phyloP scores from a whole-genome alignment of 257 asterid species.

The Lantana camara region DNA sequence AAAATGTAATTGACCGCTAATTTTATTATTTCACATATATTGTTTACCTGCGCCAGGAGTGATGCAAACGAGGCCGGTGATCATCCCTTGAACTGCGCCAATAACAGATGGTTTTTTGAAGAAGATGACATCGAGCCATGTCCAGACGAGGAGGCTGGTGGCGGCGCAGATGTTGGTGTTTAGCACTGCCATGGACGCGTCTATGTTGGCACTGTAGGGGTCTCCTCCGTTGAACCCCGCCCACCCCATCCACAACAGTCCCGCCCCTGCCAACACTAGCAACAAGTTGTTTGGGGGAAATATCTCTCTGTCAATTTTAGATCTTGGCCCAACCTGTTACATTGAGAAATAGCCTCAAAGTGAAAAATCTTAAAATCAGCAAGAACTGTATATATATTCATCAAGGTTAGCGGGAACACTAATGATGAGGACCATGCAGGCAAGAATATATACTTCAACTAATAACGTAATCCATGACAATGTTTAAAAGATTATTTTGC shows the following conservation, averaged over 20 bases:
- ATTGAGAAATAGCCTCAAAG: too few relatives aligned
- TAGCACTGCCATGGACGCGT: constrained; percentile 69
- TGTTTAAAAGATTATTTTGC: too few relatives aligned
- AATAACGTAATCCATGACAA: too few relatives aligned
- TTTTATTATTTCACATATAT: background rate
- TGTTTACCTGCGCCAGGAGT: constrained; percentile 69
- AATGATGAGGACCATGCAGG: too few relatives aligned
- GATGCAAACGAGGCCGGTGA: constrained; percentile 70
- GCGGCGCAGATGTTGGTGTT: constrained; percentile 79
- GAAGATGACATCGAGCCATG: constrained; percentile 68
- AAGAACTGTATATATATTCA: too few relatives aligned
- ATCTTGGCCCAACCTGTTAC: constrained; percentile 65
- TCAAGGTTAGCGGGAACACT: too few relatives aligned
- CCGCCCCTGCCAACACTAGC: constrained; percentile 66
- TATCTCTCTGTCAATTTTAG: constrained; percentile 51
- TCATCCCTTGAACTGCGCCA: constrained; percentile 77
- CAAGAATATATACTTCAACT: too few relatives aligned
- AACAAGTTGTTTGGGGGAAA: constrained; percentile 67
- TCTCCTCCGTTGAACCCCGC: constrained; percentile 80
- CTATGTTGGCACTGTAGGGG: constrained; percentile 70
- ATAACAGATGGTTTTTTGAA: constrained; percentile 66
- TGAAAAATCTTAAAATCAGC: too few relatives aligned
- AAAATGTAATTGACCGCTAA: too few relatives aligned
- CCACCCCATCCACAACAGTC: constrained; percentile 81
- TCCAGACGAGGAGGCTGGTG: constrained; percentile 77